phyloP scores from a whole-genome alignment of 2,329 filamentous ascomycete genomes.

The Plectosphaerella plurivora region DNA sequence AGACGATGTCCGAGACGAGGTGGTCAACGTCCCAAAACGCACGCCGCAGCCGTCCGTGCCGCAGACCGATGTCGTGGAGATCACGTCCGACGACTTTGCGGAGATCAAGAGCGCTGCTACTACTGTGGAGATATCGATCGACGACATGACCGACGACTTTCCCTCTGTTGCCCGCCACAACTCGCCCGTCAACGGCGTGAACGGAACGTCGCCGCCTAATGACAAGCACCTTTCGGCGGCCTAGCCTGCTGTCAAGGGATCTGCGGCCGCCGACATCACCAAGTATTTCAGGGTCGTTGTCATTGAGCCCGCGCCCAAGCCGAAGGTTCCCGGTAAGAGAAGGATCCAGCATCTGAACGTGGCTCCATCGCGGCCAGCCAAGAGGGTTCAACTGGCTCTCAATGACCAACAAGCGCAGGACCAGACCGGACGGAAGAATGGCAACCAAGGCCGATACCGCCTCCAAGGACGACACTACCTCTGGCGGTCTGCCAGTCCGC shows the following conservation, averaged over 20 bases:
- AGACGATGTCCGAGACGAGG: conserved; percentile 55
- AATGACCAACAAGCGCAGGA: too few relatives aligned
- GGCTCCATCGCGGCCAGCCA: too few relatives aligned
- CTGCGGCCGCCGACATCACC: background rate
- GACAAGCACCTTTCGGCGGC: background rate
- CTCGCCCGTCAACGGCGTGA: background rate
- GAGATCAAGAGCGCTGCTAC: too few relatives aligned
- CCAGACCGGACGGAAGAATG: background rate
- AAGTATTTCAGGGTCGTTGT: background rate
- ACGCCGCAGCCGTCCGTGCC: background rate
- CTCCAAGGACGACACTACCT: conserved; percentile 12
- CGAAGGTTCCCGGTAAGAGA: too few relatives aligned
- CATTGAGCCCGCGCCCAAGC: too few relatives aligned
- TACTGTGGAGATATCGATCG: background rate
- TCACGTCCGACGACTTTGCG: background rate
- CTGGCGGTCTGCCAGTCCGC: background rate
- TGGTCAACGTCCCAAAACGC: conserved; percentile 36
- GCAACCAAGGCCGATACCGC: conserved; percentile 8
- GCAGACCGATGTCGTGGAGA: background rate
- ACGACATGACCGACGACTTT: background rate
- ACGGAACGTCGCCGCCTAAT: background rate
- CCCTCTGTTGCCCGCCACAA: background rate
- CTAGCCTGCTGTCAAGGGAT: background rate
- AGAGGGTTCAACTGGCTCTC: too few relatives aligned
- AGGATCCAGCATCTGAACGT: too few relatives aligned